These are phyloP conservation scores for Aspergillus funiculosus DNA, from an alignment of 495 filamentous ascomycete species.

Conservation along the genomic window DNA sequence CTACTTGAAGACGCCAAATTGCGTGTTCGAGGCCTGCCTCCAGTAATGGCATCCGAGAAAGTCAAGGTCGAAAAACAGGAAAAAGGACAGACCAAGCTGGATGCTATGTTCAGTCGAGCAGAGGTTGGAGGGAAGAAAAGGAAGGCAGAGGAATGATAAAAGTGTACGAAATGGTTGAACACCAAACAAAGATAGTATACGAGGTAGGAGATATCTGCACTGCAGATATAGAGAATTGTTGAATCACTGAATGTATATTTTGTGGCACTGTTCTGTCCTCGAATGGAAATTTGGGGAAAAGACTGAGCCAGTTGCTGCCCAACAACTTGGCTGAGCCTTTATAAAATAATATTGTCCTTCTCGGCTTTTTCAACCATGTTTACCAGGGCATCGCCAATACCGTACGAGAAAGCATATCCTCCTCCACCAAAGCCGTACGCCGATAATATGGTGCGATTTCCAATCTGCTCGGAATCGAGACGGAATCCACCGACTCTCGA, in stretches of 20 bases:
- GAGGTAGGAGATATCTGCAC: too few species aligned
- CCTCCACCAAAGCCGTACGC: slow-evolving; percentile 43
- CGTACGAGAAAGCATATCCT: slow-evolving; percentile 43
- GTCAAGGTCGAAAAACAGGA: slow-evolving; percentile 25
- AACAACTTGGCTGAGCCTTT: too few species aligned
- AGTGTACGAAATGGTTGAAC: too few species aligned
- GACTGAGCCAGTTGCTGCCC: too few species aligned
- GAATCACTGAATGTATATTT: too few species aligned
- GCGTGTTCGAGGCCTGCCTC: slow-evolving; percentile 28
- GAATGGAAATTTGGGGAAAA: too few species aligned
- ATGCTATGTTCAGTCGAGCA: slow-evolving; percentile 25
- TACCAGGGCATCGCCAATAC: slow-evolving; percentile 34
- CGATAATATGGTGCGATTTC: slow-evolving; percentile 27
- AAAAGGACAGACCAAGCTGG: slow-evolving; percentile 31
- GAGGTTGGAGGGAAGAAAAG: slow-evolving; percentile 10
- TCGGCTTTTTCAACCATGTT: slow-evolving; percentile 39
- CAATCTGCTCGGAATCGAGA: slow-evolving; percentile 31
- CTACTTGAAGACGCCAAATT: slow-evolving; percentile 29
- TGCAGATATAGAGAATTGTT: too few species aligned
- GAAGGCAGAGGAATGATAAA: slow-evolving; percentile 11
- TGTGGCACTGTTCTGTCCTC: too few species aligned
- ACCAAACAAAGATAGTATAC: too few species aligned
- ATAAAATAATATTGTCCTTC: slow-evolving; percentile 29
- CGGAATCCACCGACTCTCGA: slow-evolving; percentile 37
- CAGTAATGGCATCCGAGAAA: slow-evolving; percentile 29